Percentiles rank a stretch among this genome's conserved stretches.
These are phyloP conservation scores for Pseudopithomyces chartarum DNA, from an alignment of 2,329 filamentous ascomycete genomes.

Conservation along the genomic window DNA sequence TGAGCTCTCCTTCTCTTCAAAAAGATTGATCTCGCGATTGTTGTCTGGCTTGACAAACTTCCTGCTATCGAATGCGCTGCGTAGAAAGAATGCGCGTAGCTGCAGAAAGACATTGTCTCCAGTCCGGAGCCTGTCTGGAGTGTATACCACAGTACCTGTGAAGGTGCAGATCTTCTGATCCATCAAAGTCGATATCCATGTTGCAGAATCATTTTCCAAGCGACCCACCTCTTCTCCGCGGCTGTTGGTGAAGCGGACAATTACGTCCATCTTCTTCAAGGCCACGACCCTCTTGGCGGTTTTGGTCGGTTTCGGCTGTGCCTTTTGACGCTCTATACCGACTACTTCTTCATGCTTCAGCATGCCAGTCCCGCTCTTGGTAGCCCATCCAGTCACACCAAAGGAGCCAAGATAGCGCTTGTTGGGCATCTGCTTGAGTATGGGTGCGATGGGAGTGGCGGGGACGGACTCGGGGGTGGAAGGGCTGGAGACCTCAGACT, in stretches of 20 bases:
- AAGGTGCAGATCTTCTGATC: constrained; percentile 90
- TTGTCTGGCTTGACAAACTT: constrained; percentile 66
- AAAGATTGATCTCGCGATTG: constrained; percentile 75
- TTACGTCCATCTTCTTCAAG: constrained; percentile 75
- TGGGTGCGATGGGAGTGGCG: constrained; percentile 21
- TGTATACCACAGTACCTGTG: constrained; percentile 86
- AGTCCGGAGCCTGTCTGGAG: constrained; percentile 80
- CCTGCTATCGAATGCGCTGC: constrained; percentile 71
- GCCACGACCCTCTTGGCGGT: constrained; percentile 54
- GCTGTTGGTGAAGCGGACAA: constrained; percentile 87
- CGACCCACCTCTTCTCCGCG: constrained; percentile 83
- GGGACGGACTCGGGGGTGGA: constrained; percentile 28
- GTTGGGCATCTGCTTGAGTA: constrained; percentile 54
- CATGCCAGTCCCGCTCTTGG: constrained; percentile 75
- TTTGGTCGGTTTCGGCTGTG: constrained; percentile 58
- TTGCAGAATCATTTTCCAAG: constrained; percentile 81
- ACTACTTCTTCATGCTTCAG: constrained; percentile 83
- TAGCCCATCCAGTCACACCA: constrained; percentile 90
- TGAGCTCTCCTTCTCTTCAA: constrained; percentile 81
- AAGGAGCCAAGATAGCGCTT: constrained; percentile 87
- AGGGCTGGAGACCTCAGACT: constrained; percentile 28
- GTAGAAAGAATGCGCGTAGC: constrained; percentile 76
- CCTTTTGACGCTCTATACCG: constrained; percentile 83
- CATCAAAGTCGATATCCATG: constrained; percentile 89
- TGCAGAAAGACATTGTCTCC: constrained; percentile 97